These are phyloP conservation scores for Ceratobasidium sp. DNA, from an alignment of 1,284 basidiomycete species.

Conservation along the genomic window DNA sequence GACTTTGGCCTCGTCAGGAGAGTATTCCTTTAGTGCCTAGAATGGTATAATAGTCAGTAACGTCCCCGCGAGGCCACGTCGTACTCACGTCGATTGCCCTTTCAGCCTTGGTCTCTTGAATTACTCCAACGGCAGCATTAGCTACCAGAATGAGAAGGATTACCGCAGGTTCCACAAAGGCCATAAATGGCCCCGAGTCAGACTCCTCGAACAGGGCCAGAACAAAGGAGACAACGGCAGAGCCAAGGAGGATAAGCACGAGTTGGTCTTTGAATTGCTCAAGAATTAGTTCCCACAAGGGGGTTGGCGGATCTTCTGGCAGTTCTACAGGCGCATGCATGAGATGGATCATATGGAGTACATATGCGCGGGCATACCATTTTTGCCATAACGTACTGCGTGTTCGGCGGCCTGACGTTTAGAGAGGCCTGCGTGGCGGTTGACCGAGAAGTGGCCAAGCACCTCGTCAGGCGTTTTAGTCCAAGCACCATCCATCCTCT, in stretches of 20 bases:
- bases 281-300: slow-evolving; percentile 90
- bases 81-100: slow-evolving; percentile 88
- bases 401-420: slow-evolving; percentile 70
- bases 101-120: slow-evolving; percentile 94
- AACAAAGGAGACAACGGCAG: slow-evolving; percentile 88
- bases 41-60: slow-evolving; percentile 18
- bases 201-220: slow-evolving; percentile 84
- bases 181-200: slow-evolving; percentile 67
- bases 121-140: slow-evolving; percentile 92
- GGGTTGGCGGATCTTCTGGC: slow-evolving; percentile 87
- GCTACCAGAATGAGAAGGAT: slow-evolving; percentile 93
- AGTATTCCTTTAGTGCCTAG: slow-evolving; percentile 92
- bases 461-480: slow-evolving; percentile 67
- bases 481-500: slow-evolving; percentile 70
- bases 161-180: slow-evolving; percentile 91
- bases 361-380: slow-evolving; percentile 62
- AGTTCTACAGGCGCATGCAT: slow-evolving; percentile 62
- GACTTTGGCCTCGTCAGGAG: slow-evolving; percentile 93
- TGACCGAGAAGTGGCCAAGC: slow-evolving; percentile 68
- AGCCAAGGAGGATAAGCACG: slow-evolving; percentile 90
- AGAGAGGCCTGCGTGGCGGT: slow-evolving; percentile 63
- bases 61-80: slow-evolving; percentile 1
- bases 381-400: slow-evolving; percentile 80
- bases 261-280: slow-evolving; percentile 99
- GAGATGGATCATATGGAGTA: neutral